Base-by-base conservation (phyloP, 2,329 filamentous ascomycete species). In the Aureobasidium sp. region DNA sequence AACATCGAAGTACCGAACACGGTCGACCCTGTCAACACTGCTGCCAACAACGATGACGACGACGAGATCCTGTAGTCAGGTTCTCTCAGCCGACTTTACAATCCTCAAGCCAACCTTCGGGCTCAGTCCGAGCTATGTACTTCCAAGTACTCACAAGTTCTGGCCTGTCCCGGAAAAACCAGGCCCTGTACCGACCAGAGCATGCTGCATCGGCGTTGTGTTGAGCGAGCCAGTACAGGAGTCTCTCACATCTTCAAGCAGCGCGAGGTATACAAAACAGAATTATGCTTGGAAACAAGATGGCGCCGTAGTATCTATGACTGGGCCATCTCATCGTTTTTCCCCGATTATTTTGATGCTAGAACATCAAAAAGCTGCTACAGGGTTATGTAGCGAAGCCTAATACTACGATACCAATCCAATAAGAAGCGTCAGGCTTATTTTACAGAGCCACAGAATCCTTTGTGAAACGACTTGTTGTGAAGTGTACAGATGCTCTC, bases 41-140 rank as follows among this genome's bases (percentile, higher is more conserved):
- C 41, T 45, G 27, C 53, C 27, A 48, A 64, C 34, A 57, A 61
- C 11, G 53, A 59, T 9, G 61, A 58, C 9, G 53, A 60, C 11
- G 63, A 64, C 20, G 63, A 64, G 42, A 57, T 64, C 29, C 49
- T 64, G 12, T 64, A 51, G 29, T 31, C 3, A 14, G 42, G 27
- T 9, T 14, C 55, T 37, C 31, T 29, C 31, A 14, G 20, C 5
- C n/a, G 6, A 27, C 2, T 27, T 6, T 14, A 3, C 31, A 5
- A n/a, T 48, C 45, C 29, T 15, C 17, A 29, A 29, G 52, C 52
- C 36, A 31, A 31, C 25, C 4, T 44, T 41, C 37, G 52, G 17
- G 27, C 52, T 5, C 14, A 51, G 31, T 51, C 27, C 29, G 37
- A 37, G n/a, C 25, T 8, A 22, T 7, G 12, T 15, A 34, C 20